These are phyloP conservation scores for Mortierella sp. DNA, from an alignment of 371 early-diverging fungal species.

Conservation along the genomic window DNA sequence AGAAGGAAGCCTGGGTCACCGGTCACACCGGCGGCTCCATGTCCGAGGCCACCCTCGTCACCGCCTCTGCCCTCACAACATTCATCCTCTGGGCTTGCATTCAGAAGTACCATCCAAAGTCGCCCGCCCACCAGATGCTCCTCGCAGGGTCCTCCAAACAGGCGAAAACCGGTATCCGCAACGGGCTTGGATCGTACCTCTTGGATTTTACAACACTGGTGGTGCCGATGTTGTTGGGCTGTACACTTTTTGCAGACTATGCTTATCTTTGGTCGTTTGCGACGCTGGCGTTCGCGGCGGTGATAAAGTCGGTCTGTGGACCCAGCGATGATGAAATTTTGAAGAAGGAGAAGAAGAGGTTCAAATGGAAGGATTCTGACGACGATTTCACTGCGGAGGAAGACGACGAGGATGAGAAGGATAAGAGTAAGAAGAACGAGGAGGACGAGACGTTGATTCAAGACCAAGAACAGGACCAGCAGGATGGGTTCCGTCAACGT, in stretches of 20 bases:
- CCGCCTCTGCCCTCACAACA: conserved; percentile 61
- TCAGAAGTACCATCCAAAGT: conserved; percentile 37
- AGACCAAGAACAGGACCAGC: conserved; percentile 16
- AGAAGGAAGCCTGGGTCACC: conserved; percentile 79
- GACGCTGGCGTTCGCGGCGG: conserved; percentile 32
- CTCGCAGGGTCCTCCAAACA: conserved; percentile 13
- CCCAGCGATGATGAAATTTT: conserved; percentile 39
- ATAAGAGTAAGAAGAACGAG: background rate
- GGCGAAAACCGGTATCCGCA: conserved; percentile 28
- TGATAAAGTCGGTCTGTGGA: conserved; percentile 33
- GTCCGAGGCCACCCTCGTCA: conserved; percentile 68
- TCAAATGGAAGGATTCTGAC: conserved; percentile 57
- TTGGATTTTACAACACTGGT: conserved; percentile 52
- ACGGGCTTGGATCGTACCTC: conserved; percentile 30
- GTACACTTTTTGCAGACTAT: conserved; percentile 53
- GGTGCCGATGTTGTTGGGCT: conserved; percentile 51
- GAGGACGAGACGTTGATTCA: conserved; percentile 1
- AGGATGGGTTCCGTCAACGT: conserved; percentile 51
- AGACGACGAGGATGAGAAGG: conserved; percentile 21
- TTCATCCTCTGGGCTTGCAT: conserved; percentile 46
- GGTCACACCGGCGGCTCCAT: conserved; percentile 80
- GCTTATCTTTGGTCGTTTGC: conserved; percentile 53
- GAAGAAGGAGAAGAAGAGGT: conserved; percentile 49
- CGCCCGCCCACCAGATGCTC: conserved; percentile 30
- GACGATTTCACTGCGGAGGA: conserved; percentile 42